Evolutionary conservation across 805 yeast species (phyloP), one percentile per base, ranked within the genome.

Genomic region (Candida nitratophila): DNA sequence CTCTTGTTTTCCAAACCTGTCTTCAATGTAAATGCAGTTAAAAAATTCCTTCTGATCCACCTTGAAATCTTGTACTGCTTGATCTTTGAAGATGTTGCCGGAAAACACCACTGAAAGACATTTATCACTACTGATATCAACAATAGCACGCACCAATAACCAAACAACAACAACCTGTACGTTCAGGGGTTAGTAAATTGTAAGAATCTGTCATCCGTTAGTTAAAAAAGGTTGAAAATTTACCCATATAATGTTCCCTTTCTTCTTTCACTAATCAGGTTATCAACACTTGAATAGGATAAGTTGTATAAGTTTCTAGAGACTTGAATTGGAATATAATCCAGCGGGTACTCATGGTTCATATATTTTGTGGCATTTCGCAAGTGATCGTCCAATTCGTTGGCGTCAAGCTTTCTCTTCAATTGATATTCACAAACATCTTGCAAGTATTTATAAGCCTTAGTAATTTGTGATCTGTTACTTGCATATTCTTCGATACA

Each of bases 371-470:
- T 54, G 14, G 66, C 61, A 48, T 60, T 63, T 19, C 53, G 46
- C 35, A 56, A 56, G n/a, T 58, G 48, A 7, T 46, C 47, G 1
- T 56, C 60, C 19, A 67, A 46, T 35, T 61, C 64, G 20, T 53
- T 43, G 41, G 56, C 52, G 19, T 50, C 48, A 50, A 63, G 55
- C 22, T 51, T 50, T 22, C 53, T 49, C 16, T 53, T 48, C 8
- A 61, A 66, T 44, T 66, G 70, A 10, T 55, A 49, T 35, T 55
- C 47, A 49, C 72, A 68, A 1, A 59, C 55, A 26, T 66, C 66
- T n/a, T 55, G 48, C 8, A 68, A 26, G 43, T 65, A 67, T 15
- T 48, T 47, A 43, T 59, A 60, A 2, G 69, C 66, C 10, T 47
- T 49, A 4, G 68, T 57, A 7, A 63, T 44, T 15, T 54, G 52